phyloP scores from a whole-genome alignment of 805 yeast species.

The Starmerella bombi region DNA sequence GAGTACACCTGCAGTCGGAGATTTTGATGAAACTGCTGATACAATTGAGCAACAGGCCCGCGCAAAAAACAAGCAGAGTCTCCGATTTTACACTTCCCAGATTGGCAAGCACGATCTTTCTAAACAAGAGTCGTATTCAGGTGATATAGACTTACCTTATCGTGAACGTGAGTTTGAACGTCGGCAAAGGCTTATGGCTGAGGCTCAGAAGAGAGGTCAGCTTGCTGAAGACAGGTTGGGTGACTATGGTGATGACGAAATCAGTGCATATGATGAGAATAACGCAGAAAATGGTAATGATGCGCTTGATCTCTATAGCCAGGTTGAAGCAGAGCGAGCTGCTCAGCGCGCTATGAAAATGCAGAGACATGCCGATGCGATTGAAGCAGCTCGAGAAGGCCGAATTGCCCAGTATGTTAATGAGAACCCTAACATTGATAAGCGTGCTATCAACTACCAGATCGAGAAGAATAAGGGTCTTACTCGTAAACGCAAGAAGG shows the following conservation, averaged over 20 bases:
- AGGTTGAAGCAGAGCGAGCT: slow-evolving; percentile 42
- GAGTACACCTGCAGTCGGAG: slow-evolving; percentile 29
- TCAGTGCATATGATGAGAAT: slow-evolving; percentile 19
- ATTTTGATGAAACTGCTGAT: slow-evolving; percentile 59
- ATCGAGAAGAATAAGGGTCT: slow-evolving; percentile 93
- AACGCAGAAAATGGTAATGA: background rate
- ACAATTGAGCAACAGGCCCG: slow-evolving; percentile 48
- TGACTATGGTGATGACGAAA: slow-evolving; percentile 18
- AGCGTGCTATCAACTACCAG: slow-evolving; percentile 90
- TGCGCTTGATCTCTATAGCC: slow-evolving; percentile 18
- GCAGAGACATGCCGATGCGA: slow-evolving; percentile 56
- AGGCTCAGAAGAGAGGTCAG: slow-evolving; percentile 74
- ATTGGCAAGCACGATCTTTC: slow-evolving; percentile 56
- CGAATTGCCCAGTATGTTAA: slow-evolving; percentile 59
- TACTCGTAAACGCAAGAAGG: slow-evolving; percentile 86
- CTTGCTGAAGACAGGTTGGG: slow-evolving; percentile 43
- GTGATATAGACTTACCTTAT: slow-evolving; percentile 87
- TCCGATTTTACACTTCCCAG: slow-evolving; percentile 93
- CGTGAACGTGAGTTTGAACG: slow-evolving; percentile 81
- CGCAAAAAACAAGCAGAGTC: slow-evolving; percentile 66
- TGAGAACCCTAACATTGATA: slow-evolving; percentile 61
- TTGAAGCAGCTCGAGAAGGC: slow-evolving; percentile 73
- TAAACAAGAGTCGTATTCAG: slow-evolving; percentile 30
- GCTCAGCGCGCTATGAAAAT: slow-evolving; percentile 36
- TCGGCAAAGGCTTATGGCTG: slow-evolving; percentile 73